These are phyloP conservation scores for Mortierella alpina DNA, from an alignment of 192 early-diverging fungal genomes.

Conservation along the genomic window DNA sequence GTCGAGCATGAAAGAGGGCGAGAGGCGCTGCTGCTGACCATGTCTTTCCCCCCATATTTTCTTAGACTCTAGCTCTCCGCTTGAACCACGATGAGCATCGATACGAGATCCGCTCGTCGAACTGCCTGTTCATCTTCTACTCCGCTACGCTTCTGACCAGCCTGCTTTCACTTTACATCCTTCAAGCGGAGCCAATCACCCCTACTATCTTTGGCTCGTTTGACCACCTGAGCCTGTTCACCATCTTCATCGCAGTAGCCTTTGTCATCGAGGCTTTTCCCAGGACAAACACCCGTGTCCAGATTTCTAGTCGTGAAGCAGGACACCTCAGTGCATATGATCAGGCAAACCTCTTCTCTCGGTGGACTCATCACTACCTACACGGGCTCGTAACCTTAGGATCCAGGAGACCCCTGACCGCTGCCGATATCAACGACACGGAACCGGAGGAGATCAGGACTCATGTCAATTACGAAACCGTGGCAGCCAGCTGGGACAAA, in stretches of 20 bases:
- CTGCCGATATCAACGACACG: constrained; percentile 13
- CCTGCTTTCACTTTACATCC: background rate
- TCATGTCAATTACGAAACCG: background rate
- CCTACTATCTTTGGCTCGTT: constrained; percentile 9
- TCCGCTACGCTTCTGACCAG: constrained; percentile 7
- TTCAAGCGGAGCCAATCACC: constrained; percentile 3
- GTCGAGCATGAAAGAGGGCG: background rate
- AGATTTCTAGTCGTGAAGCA: background rate
- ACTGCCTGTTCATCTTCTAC: constrained; percentile 10
- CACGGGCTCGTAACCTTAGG: constrained; percentile 15
- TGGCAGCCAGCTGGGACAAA: constrained; percentile 17
- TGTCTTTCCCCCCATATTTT: background rate
- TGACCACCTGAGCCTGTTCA: constrained; percentile 4
- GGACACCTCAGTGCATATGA: constrained; percentile 1
- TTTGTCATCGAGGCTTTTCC: constrained; percentile 35
- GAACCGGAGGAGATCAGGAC: constrained; percentile 15
- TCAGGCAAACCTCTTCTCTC: constrained; percentile 33
- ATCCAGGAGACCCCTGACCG: constrained; percentile 4
- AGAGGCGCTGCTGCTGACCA: background rate
- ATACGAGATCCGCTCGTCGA: constrained; percentile 31
- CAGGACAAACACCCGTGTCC: constrained; percentile 11
- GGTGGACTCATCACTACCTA: constrained; percentile 34
- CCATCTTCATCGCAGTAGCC: constrained; percentile 3
- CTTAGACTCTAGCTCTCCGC: constrained; percentile 20
- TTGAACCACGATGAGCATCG: constrained; percentile 17